Evolutionary conservation across 2,329 filamentous ascomycete species (phyloP).

Genomic region (Alternaria triticimaculans): DNA sequence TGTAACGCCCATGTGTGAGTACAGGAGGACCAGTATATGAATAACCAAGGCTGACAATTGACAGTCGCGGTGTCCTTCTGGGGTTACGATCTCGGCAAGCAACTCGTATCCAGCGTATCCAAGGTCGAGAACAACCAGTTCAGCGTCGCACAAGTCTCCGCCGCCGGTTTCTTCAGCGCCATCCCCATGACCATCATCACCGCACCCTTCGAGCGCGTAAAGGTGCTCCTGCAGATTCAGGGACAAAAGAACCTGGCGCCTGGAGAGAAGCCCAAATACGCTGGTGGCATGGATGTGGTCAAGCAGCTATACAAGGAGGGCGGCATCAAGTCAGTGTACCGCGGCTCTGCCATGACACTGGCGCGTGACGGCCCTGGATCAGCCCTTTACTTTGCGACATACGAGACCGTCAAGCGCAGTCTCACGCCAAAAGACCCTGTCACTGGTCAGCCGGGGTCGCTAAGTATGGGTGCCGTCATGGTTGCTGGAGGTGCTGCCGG

Average conservation of each 20-base stretch:
- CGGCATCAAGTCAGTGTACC: slow-evolving; percentile 89
- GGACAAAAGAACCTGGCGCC: slow-evolving; percentile 84
- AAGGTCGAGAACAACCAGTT: slow-evolving; percentile 72
- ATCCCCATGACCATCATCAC: slow-evolving; percentile 98
- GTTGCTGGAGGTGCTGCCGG: slow-evolving; percentile 88
- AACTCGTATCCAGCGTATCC: slow-evolving; percentile 75
- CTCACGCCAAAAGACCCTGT: slow-evolving; percentile 81
- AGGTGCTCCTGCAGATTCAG: slow-evolving; percentile 97
- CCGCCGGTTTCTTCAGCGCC: slow-evolving; percentile 92
- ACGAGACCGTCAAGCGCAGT: slow-evolving; percentile 90
- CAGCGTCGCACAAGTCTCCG: slow-evolving; percentile 84
- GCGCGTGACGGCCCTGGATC: slow-evolving; percentile 92
- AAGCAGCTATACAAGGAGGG: slow-evolving; percentile 91
- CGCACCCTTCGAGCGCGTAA: slow-evolving; percentile 98
- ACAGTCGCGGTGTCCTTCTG: slow-evolving; percentile 72
- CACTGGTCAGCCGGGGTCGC: slow-evolving; percentile 74
- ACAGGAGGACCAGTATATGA: neutral
- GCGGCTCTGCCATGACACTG: slow-evolving; percentile 87
- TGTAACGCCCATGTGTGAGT: slow-evolving; percentile 98
- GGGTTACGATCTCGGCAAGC: slow-evolving; percentile 95
- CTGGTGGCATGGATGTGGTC: slow-evolving; percentile 86
- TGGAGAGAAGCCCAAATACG: slow-evolving; percentile 92
- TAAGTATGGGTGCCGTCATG: slow-evolving; percentile 83
- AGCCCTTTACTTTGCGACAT: slow-evolving; percentile 95
- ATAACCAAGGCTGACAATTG: slow-evolving; percentile 6